Evolutionary conservation across 2,329 filamentous ascomycete genomes (phyloP).

Genomic region (Cladosporium austrohemisphaericum): DNA sequence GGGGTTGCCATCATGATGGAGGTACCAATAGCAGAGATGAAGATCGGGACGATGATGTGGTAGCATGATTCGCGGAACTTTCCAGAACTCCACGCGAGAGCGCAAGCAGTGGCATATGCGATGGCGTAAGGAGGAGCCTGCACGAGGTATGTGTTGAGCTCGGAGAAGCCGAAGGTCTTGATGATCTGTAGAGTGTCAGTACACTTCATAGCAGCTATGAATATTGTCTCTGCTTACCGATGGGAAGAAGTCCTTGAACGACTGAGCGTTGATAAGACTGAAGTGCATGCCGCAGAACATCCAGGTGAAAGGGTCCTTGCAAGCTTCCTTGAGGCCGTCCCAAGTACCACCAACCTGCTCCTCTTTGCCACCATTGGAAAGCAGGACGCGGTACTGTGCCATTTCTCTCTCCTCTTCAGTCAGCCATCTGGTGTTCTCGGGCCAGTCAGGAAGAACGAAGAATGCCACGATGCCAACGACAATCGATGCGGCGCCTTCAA

Average conservation of each 20-base stretch:
- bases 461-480: slow-evolving; percentile 51
- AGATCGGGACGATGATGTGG: slow-evolving; percentile 28
- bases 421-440: slow-evolving; percentile 52
- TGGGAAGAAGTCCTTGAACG: slow-evolving; percentile 34
- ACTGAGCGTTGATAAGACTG: slow-evolving; percentile 31
- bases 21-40: slow-evolving; percentile 25
- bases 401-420: slow-evolving; percentile 50
- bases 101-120: slow-evolving; percentile 27
- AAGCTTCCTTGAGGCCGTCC: slow-evolving; percentile 35
- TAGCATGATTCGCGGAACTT: slow-evolving; percentile 31
- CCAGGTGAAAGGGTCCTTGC: slow-evolving; percentile 40
- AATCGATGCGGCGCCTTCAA: slow-evolving; percentile 56
- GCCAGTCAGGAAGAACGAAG: slow-evolving; percentile 53
- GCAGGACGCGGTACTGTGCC: slow-evolving; percentile 36
- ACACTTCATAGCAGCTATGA: neutral
- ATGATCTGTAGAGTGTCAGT: slow-evolving; percentile 46
- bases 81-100: slow-evolving; percentile 29
- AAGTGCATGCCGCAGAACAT: slow-evolving; percentile 42
- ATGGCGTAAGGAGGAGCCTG: slow-evolving; percentile 41
- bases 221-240: slow-evolving; percentile 20
- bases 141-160: slow-evolving; percentile 50
- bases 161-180: slow-evolving; percentile 67
- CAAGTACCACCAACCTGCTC: slow-evolving; percentile 36
- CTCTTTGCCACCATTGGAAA: slow-evolving; percentile 34
- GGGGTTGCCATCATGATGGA: slow-evolving; percentile 30